These are phyloP conservation scores for Nakazawaea peltata DNA, from an alignment of 805 yeast genomes.

Conservation along the genomic window DNA sequence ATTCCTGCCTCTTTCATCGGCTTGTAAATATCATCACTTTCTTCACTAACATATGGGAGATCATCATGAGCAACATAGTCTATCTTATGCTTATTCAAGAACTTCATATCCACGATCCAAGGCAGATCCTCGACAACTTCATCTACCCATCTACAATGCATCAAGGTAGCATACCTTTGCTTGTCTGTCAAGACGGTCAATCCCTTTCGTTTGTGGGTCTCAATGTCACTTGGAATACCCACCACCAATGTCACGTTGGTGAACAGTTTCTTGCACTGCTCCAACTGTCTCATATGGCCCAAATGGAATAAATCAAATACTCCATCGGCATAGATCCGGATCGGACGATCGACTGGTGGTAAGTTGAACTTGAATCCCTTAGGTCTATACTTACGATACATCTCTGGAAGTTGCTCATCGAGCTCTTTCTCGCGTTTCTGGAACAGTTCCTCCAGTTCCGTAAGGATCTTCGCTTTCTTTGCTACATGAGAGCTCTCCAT, in stretches of 20 bases:
- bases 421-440: slow-evolving; percentile 26
- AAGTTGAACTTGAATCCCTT: slow-evolving; percentile 66
- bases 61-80: slow-evolving; percentile 99
- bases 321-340: slow-evolving; percentile 96
- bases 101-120: slow-evolving; percentile 86
- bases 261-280: slow-evolving; percentile 90
- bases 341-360: slow-evolving; percentile 81
- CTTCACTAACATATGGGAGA: slow-evolving; percentile 87
- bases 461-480: slow-evolving; percentile 5
- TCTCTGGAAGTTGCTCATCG: slow-evolving; percentile 60
- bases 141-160: slow-evolving; percentile 96
- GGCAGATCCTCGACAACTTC: slow-evolving; percentile 94
- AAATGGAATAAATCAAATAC: slow-evolving; percentile 94
- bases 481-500: neutral
- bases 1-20: slow-evolving; percentile 87
- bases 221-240: slow-evolving; percentile 86
- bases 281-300: slow-evolving; percentile 97
- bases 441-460: slow-evolving; percentile 10
- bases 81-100: slow-evolving; percentile 68
- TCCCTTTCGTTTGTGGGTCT: slow-evolving; percentile 90
- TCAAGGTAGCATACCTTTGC: slow-evolving; percentile 85
- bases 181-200: slow-evolving; percentile 82
- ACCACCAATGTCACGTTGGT: slow-evolving; percentile 79
- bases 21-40: slow-evolving; percentile 82
- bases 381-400: slow-evolving; percentile 73